Conservation (phyloP, 192 early-diverging fungal genomes). For the Coemansia sp. region DNA sequence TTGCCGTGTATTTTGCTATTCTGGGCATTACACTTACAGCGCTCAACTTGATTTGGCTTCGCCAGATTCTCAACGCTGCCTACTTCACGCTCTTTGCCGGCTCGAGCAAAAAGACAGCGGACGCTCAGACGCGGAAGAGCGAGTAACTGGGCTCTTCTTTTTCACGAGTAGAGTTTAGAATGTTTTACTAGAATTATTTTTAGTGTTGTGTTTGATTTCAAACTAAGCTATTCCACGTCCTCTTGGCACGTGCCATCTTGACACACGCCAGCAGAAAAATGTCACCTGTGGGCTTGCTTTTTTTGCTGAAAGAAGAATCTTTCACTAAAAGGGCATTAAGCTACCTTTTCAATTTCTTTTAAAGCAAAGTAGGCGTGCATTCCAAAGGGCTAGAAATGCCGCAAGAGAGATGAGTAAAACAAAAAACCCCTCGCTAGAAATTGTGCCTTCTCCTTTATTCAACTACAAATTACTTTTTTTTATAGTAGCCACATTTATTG, state of each 20-base stretch:
- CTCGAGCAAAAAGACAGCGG: background rate
- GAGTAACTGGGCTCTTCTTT: no score
- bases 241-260: background rate
- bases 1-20: constrained; percentile 36
- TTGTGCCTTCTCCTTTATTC: background rate
- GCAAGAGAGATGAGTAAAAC: no score
- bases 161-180: no score
- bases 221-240: background rate
- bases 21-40: constrained; percentile 37
- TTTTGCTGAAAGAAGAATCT: background rate
- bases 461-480: background rate
- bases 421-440: background rate
- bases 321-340: background rate
- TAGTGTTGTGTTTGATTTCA: background rate
- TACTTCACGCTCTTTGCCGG: constrained; percentile 27
- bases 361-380: no score
- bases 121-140: background rate
- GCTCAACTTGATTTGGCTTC: constrained; percentile 50
- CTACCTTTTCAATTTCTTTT: background rate
- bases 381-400: no score
- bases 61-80: constrained; percentile 34
- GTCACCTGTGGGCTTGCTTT: background rate
- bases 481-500: background rate
- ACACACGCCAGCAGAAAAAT: background rate
- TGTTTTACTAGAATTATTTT: background rate